Base-by-base conservation (phyloP, 345 rosid genomes). In the Salix udensis region DNA sequence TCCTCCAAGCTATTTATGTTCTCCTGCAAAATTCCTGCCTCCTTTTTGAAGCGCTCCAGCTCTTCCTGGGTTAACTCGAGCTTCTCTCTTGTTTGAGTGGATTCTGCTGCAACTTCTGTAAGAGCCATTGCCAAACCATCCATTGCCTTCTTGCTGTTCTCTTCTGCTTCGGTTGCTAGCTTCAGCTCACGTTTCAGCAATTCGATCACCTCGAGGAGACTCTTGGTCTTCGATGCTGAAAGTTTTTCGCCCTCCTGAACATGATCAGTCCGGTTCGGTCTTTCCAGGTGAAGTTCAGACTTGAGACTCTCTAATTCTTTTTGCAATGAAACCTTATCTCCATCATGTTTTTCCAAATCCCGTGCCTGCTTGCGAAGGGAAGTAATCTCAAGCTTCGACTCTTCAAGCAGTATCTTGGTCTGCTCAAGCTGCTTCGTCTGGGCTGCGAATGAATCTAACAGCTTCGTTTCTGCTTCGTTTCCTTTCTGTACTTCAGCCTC, bases 121-220 rank as follows among this genome's bases (percentile, higher is more conserved):
- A 96, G 80, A 4, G 91, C 99, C 7, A 89, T 52, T 2, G 97
- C 99, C 39, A 93, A 76, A 81, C 86, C 97, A 72, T 96, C 99
- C 95, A 93, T 85, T 14, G 96, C 99, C 81, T 86, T 92, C 87
- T 86, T 87, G 88, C 88, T 88, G 24, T 90, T 91, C 74, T 84
- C 90, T 74, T 96, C 99, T 1, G 92, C 98, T 58, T 82, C 88
- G 0, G 68, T 83, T 0, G 93, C 88, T 23, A 72, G 68, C 42
- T 86, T 88, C 74, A 93, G 73, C 74, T 91, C 91, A 55, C 18
- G 80, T 76, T 79, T 88, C 7, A 92, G 80, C 69, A 61, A 44
- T 34, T 76, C 69, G 24, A 85, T 77, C 82, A 87, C 90, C 69
- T 82, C 85, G 7, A 69, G 55, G 44, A 87, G 60, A 34, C 72